Percentiles rank a stretch among this genome's conserved stretches.
phyloP scores from a whole-genome alignment of 305 asterid species.

The Fraxinus velutina region DNA sequence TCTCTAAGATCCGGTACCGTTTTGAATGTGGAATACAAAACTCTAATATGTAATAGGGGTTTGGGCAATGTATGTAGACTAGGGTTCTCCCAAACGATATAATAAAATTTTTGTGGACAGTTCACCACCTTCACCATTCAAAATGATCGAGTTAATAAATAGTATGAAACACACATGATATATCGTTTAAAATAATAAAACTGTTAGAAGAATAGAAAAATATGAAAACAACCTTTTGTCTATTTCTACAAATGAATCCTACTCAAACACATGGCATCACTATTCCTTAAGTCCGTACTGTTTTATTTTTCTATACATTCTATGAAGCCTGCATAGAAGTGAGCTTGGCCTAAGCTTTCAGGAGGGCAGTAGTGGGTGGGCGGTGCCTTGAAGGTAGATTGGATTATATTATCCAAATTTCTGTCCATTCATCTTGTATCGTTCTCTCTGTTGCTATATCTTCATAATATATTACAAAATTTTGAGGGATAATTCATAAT shows the following conservation, averaged over 20 bases:
- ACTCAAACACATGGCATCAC: background rate
- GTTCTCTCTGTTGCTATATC: background rate
- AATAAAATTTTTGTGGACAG: background rate
- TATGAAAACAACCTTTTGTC: background rate
- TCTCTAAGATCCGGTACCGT: background rate
- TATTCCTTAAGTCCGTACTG: background rate
- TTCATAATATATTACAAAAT: background rate
- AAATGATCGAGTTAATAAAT: conserved; percentile 18
- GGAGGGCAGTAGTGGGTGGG: background rate
- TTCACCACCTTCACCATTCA: background rate
- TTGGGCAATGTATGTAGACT: background rate
- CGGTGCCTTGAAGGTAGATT: background rate
- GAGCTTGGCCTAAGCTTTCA: background rate
- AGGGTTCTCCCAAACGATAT: background rate
- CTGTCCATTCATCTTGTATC: background rate
- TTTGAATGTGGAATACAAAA: background rate
- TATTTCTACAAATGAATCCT: background rate
- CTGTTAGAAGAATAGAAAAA: background rate
- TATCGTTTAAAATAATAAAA: conserved; percentile 9
- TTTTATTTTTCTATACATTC: background rate
- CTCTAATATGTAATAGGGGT: background rate
- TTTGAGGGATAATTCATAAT: background rate
- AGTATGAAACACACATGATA: background rate
- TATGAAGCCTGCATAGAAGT: background rate
- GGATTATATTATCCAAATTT: background rate